Evolutionary conservation across 2,329 filamentous ascomycete species (phyloP).

Genomic region (Penicillium sp.): DNA sequence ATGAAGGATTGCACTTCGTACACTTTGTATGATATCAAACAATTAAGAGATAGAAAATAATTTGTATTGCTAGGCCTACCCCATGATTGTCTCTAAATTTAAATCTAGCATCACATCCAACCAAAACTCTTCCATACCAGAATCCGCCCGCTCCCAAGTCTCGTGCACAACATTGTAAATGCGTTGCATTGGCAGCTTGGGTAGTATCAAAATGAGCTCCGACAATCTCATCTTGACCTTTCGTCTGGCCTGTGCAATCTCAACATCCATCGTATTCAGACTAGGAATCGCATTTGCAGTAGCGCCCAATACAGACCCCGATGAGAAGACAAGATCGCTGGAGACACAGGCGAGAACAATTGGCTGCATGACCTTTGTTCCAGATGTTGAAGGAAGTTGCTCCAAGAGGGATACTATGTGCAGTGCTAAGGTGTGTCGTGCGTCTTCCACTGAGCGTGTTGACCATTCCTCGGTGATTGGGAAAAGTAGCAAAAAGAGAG

Average conservation of each 20-base stretch:
- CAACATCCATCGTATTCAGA: constrained; percentile 22
- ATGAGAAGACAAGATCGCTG: constrained; percentile 25
- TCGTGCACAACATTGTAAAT: constrained; percentile 21
- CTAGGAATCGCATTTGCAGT: constrained; percentile 18
- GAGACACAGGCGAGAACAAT: constrained; percentile 23
- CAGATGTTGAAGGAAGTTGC: constrained; percentile 23
- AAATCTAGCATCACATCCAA: constrained; percentile 25
- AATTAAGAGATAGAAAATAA: no score
- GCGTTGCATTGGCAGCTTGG: constrained; percentile 24
- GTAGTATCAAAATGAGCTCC: constrained; percentile 23
- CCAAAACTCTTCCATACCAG: constrained; percentile 20
- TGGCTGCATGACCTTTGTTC: constrained; percentile 24
- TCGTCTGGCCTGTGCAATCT: constrained; percentile 24
- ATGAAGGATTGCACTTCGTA: no score
- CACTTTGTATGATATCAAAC: no score
- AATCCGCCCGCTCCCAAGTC: constrained; percentile 23
- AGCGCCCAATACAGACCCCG: constrained; percentile 18
- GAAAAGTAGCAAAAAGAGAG: constrained; percentile 19
- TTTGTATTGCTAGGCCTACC: constrained; percentile 5
- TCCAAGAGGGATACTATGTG: constrained; percentile 24
- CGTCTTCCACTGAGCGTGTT: constrained; percentile 14
- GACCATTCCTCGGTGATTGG: constrained; percentile 1
- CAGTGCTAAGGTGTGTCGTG: constrained; percentile 20
- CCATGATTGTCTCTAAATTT: constrained; percentile 27
- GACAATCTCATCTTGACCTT: constrained; percentile 23